A percentile compares a stretch with the other conserved stretches of the same genome.
Evolutionary conservation across 2,329 filamentous ascomycete genomes (phyloP).

Genomic region (Xylogone sp.): DNA sequence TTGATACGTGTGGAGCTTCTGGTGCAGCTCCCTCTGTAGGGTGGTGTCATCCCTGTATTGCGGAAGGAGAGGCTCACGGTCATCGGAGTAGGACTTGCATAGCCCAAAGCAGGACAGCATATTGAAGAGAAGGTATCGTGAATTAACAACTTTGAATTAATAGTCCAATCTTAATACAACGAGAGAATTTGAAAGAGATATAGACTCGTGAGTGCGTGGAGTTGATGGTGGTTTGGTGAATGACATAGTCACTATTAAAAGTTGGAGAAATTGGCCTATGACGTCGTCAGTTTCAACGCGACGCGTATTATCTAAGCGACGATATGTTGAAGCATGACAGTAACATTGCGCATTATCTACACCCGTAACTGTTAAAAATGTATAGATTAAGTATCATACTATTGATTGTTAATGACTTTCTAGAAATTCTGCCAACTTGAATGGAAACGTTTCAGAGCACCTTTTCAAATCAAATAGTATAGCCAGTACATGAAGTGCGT

Average conservation of each 20-base stretch:
- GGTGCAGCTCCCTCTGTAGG: constrained; percentile 72
- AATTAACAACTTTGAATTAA: not conserved
- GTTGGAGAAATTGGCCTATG: no score
- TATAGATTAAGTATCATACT: no score
- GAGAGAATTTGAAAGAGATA: not conserved
- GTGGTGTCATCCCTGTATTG: constrained; percentile 79
- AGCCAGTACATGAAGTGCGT: no score
- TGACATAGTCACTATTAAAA: no score
- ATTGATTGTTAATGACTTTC: no score
- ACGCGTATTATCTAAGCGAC: not conserved
- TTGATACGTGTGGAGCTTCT: constrained; percentile 91
- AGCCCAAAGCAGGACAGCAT: constrained; percentile 30
- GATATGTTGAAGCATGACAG: no score
- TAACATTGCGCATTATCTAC: no score
- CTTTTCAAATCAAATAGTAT: no score
- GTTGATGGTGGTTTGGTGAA: not conserved
- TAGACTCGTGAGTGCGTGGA: not conserved
- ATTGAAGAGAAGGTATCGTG: constrained; percentile 5
- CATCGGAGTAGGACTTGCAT: constrained; percentile 22
- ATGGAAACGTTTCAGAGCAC: no score
- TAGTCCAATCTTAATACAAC: not conserved
- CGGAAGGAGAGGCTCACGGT: constrained; percentile 67
- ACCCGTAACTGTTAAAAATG: no score
- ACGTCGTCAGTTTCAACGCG: not conserved
- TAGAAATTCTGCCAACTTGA: no score